Base-by-base conservation (phyloP, 495 filamentous ascomycete species). In the Podospora fimiseda region DNA sequence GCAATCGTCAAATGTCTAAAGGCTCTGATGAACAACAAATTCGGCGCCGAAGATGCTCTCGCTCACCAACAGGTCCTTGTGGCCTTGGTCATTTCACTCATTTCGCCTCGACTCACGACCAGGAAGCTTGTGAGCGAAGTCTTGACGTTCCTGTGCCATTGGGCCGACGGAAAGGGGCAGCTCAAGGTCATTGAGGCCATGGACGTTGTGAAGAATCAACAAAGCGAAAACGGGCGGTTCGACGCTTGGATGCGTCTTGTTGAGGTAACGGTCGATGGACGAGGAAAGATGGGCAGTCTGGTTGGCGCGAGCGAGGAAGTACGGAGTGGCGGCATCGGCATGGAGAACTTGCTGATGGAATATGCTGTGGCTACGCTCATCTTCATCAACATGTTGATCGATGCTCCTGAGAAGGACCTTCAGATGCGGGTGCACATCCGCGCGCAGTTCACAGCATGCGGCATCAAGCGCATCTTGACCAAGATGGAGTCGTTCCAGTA, bases 401-500 rank as follows among this genome's bases (percentile, higher is more conserved):
- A 96, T 66, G 90, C 91, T 5, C 85, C 89, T 7, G 88, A 95
- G 63, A 77, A 77, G 55, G 93, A 98, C 64, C 72, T 98, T 59
- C 88, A 95, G 70, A 73, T 96, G 38, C 85, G 93, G 59, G 86
- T 90, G 58, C 94, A 98, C 70, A 90, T 98, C 59, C 80, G 93
- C 38, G 92, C 94, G 24, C 93, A 96, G 70, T 96, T 98, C 63
- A 95, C 85, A 57, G 89, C 88, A 65, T 96, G 91, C 71, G 93
- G 93, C 46, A 88, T 98, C 78, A 92, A 90, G 73, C 83, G 94
- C 57, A 90, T 98, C 54, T 70, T 96, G 68, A 83, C 77, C 47
- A 98, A 98, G 79, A 96, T 98, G 93, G 93, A 96, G 67, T 88
- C 81, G 30, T 98, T 98, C 75, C 89, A 97, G 67, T 98, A 97